A percentile compares a stretch with the other conserved stretches of the same genome.
These are phyloP conservation scores for Dothidotthia symphoricarpi DNA, from an alignment of 2,329 filamentous ascomycete genomes.

Conservation along the genomic window DNA sequence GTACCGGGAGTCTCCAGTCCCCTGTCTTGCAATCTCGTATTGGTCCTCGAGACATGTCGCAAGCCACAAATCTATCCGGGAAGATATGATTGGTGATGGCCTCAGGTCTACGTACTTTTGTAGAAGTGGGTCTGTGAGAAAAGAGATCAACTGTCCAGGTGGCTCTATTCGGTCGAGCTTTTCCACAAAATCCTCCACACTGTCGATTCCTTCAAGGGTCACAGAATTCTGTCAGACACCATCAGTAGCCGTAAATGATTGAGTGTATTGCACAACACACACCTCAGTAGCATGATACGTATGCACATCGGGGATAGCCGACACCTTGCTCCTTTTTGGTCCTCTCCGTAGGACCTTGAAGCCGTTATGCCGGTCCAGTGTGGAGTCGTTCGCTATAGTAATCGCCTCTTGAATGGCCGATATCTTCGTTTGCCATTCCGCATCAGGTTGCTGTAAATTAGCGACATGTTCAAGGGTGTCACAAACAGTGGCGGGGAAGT, in stretches of 20 bases:
- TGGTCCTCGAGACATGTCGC: constrained; percentile 40
- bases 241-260: constrained; percentile 8
- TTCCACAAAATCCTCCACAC: constrained; percentile 65
- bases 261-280: constrained; percentile 19
- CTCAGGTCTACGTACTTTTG: constrained; percentile 70
- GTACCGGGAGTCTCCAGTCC: constrained; percentile 16
- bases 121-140: constrained; percentile 71
- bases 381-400: constrained; percentile 43
- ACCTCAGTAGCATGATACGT: constrained; percentile 70
- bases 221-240: constrained; percentile 39
- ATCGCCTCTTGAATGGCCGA: constrained; percentile 64
- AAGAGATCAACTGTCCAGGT: constrained; percentile 77
- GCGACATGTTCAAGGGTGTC: constrained; percentile 14
- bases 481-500: constrained; percentile 15
- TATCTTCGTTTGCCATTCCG: constrained; percentile 69
- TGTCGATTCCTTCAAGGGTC: constrained; percentile 73
- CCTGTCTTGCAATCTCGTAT: constrained; percentile 19
- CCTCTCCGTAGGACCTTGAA: constrained; percentile 63
- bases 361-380: constrained; percentile 46
- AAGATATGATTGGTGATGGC: constrained; percentile 26
- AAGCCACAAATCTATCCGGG: constrained; percentile 42
- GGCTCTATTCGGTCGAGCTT: constrained; percentile 76
- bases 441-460: constrained; percentile 62
- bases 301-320: constrained; percentile 63
- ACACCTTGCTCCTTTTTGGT: constrained; percentile 51